A percentile compares a stretch with the other conserved stretches of the same genome.
These are phyloP conservation scores for Pyricularia grisea DNA, from an alignment of 2,329 filamentous ascomycete species.

Conservation along the genomic window DNA sequence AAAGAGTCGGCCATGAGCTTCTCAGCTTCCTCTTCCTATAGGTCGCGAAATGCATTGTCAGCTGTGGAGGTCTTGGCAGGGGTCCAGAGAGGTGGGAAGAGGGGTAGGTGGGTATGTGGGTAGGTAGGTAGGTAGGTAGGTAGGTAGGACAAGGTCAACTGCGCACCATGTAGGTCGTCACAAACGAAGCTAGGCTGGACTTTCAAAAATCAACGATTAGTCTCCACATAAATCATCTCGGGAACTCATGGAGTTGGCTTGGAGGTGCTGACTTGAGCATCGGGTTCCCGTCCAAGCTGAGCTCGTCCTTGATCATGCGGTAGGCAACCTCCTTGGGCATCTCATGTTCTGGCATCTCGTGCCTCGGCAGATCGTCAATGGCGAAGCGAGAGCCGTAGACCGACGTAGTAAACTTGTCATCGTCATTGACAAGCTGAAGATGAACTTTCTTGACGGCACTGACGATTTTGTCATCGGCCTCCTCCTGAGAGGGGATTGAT, in stretches of 20 bases:
- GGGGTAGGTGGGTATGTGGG: not conserved
- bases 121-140: too few relatives aligned
- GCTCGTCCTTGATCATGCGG: slow-evolving; percentile 90
- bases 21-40: slow-evolving; percentile 83
- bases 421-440: slow-evolving; percentile 38
- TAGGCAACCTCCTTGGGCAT: slow-evolving; percentile 95
- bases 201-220: slow-evolving; percentile 6
- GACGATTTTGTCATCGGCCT: slow-evolving; percentile 18
- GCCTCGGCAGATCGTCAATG: slow-evolving; percentile 65
- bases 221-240: not conserved
- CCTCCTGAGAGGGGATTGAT: slow-evolving; percentile 26
- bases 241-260: not conserved
- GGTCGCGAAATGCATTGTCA: not conserved
- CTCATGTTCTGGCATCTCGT: slow-evolving; percentile 80
- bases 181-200: slow-evolving; percentile 74
- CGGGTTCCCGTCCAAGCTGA: slow-evolving; percentile 84
- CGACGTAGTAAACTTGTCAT: slow-evolving; percentile 59
- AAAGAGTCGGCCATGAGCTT: slow-evolving; percentile 91
- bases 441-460: slow-evolving; percentile 30
- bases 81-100: not conserved
- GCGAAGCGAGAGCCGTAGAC: slow-evolving; percentile 88
- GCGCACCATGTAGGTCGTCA: slow-evolving; percentile 88
- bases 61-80: not conserved
- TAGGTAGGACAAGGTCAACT: not conserved
- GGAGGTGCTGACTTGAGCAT: slow-evolving; percentile 62